Evolutionary conservation across 305 asterid genomes (phyloP).

Genomic region (Fraxinus platypoda): DNA sequence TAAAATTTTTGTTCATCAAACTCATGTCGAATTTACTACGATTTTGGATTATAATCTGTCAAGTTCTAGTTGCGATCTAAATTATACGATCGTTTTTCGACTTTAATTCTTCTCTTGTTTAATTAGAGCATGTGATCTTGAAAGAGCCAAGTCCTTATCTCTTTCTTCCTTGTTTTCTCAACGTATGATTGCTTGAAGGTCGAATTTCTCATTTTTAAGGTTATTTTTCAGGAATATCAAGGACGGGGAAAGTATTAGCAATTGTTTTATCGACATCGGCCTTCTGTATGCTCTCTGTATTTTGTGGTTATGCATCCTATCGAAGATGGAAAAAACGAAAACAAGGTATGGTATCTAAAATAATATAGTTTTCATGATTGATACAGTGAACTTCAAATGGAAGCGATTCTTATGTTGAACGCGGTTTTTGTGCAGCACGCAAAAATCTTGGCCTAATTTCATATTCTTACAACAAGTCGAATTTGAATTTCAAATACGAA

Average conservation of each 20-base stretch:
- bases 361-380: neutral
- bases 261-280: constrained; percentile 54
- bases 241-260: constrained; percentile 52
- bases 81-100: neutral
- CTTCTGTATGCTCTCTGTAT: constrained; percentile 60
- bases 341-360: constrained; percentile 40
- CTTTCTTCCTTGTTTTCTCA: neutral
- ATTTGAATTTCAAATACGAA: constrained; percentile 77
- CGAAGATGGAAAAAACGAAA: constrained; percentile 41
- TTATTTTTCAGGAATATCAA: constrained; percentile 40
- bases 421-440: constrained; percentile 42
- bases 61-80: neutral
- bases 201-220: constrained; percentile 2
- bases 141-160: neutral
- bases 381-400: neutral
- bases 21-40: neutral
- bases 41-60: neutral
- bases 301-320: constrained; percentile 44
- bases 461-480: constrained; percentile 63
- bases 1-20: neutral
- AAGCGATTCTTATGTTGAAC: neutral
- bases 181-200: neutral
- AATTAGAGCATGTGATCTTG: neutral
- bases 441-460: constrained; percentile 68
- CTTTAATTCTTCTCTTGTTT: neutral